These are phyloP conservation scores for Chrysanthemum makinoi DNA, from an alignment of 129 eudicot genomes.

Conservation along the genomic window DNA sequence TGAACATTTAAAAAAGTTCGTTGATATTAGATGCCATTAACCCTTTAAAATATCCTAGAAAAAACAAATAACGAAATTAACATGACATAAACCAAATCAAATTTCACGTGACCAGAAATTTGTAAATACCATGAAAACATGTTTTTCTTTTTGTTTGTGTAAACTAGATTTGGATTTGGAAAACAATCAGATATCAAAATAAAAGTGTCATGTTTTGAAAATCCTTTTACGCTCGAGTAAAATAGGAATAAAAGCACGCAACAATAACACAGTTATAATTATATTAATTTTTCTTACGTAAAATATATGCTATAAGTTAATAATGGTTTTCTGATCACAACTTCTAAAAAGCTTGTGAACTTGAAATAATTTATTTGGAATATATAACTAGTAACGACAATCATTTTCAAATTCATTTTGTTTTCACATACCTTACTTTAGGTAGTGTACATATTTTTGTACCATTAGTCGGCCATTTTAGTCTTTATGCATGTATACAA, in stretches of 20 bases:
- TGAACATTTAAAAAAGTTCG: too few species aligned
- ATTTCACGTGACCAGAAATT: too few species aligned
- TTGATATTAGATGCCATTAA: too few species aligned
- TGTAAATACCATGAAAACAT: background rate
- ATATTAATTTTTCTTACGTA: background rate
- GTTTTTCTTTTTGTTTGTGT: background rate
- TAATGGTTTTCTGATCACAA: too few species aligned
- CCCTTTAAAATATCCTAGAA: too few species aligned
- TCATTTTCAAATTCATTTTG: background rate
- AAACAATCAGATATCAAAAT: background rate
- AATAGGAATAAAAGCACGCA: too few species aligned
- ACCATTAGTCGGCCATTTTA: constrained; percentile 6
- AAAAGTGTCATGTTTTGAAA: background rate
- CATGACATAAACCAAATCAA: too few species aligned
- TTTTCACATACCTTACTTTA: constrained; percentile 8
- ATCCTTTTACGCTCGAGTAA: too few species aligned
- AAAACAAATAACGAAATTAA: too few species aligned
- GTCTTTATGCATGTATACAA: background rate
- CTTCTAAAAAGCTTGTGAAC: too few species aligned
- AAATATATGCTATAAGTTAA: background rate
- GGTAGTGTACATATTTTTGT: background rate
- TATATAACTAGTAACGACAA: background rate
- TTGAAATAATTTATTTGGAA: background rate
- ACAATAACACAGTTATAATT: background rate
- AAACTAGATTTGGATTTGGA: background rate